A percentile compares a stretch with the other conserved stretches of the same genome.
Conservation (phyloP, 1,284 basidiomycete species). For the Rhizoctonia solani region DNA sequence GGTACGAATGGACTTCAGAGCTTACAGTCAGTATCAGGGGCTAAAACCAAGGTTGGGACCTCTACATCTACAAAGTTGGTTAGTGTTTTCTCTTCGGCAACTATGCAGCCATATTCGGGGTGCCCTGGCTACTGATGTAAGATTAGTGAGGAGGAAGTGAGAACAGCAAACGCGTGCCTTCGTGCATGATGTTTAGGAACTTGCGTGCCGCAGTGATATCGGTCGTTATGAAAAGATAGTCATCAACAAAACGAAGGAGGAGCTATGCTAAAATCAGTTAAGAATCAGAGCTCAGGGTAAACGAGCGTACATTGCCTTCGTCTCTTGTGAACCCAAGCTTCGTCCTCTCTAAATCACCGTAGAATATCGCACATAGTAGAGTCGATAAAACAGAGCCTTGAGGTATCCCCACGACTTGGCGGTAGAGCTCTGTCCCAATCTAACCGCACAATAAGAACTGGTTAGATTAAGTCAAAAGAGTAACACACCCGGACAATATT, state of each 20-base stretch:
- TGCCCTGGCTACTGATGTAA: conserved; percentile 59
- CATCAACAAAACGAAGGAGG: conserved; percentile 87
- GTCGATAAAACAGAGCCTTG: conserved; percentile 93
- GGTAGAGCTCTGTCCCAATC: conserved; percentile 78
- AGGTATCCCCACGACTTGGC: conserved; percentile 90
- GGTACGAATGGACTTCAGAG: not conserved
- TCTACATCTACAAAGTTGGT: conserved; percentile 77
- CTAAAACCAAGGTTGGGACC: conserved; percentile 38
- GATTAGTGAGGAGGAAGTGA: not conserved
- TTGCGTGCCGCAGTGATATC: conserved; percentile 61
- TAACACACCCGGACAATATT: conserved; percentile 84
- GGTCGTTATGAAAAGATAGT: conserved; percentile 89
- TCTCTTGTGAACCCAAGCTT: conserved; percentile 65
- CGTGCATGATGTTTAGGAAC: conserved; percentile 81
- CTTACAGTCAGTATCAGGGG: conserved; percentile 22
- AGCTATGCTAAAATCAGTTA: conserved; percentile 53
- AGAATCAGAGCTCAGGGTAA: not conserved
- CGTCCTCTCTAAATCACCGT: conserved; percentile 82
- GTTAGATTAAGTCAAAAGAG: no score
- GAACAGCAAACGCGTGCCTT: conserved; percentile 52
- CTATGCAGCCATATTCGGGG: conserved; percentile 90
- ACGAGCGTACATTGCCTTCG: conserved; percentile 61
- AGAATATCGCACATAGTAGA: conserved; percentile 90
- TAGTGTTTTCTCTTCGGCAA: conserved; percentile 86
- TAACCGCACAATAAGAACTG: conserved; percentile 43